phyloP scores from a whole-genome alignment of 1,284 basidiomycete species.

The Ceratobasidium sp. region DNA sequence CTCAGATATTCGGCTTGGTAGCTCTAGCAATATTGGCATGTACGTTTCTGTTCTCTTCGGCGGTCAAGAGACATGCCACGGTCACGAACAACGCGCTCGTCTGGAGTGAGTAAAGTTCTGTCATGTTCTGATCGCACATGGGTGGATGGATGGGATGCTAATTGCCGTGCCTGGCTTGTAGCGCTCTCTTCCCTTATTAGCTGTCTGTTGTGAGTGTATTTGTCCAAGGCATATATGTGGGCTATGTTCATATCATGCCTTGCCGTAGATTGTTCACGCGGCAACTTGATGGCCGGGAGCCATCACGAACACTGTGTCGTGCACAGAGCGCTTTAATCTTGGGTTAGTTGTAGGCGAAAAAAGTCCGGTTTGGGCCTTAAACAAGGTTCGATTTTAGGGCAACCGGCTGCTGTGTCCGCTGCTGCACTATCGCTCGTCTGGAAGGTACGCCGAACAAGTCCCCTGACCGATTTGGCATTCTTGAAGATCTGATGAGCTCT shows the following conservation, averaged over 20 bases:
- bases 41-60: conserved; percentile 31
- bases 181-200: conserved; percentile 16
- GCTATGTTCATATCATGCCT: neutral
- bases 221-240: neutral
- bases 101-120: conserved; percentile 15
- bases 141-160: neutral
- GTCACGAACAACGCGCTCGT: conserved; percentile 24
- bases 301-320: conserved; percentile 15
- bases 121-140: neutral
- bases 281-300: conserved; percentile 19
- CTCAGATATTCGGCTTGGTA: conserved; percentile 30
- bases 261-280: conserved; percentile 15
- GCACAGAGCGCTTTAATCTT: conserved; percentile 27
- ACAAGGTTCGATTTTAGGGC: neutral
- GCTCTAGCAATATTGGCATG: conserved; percentile 20
- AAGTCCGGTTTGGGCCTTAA: neutral
- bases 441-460: conserved; percentile 14
- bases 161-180: conserved; percentile 5
- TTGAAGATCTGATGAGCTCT: neutral
- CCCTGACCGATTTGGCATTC: neutral
- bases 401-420: conserved; percentile 18
- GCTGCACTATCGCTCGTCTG: conserved; percentile 17
- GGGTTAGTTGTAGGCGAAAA: neutral
- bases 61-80: conserved; percentile 23
- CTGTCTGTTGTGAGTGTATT: conserved; percentile 11